Percentiles rank a stretch among this genome's conserved stretches.
Conservation (phyloP, 1,284 basidiomycete genomes). For the Salmacisia buchloeana region DNA sequence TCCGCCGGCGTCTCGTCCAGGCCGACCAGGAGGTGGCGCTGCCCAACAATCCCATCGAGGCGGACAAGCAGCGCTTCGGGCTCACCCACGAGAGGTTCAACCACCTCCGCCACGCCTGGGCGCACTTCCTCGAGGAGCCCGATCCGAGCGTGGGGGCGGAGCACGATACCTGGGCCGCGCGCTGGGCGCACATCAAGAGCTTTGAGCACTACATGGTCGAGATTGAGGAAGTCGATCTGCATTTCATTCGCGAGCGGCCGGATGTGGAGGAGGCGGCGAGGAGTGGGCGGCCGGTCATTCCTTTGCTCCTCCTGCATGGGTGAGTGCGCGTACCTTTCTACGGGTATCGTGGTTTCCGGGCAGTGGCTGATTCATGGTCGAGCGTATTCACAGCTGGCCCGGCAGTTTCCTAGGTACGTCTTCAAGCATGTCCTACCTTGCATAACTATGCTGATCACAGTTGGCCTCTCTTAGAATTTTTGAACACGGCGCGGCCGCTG, state of each 20-base stretch:
- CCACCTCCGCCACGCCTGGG: conserved; percentile 24
- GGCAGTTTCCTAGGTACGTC: conserved; percentile 1
- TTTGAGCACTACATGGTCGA: conserved; percentile 30
- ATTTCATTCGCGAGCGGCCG: conserved; percentile 44
- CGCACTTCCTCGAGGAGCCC: conserved; percentile 19
- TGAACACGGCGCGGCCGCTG: conserved; percentile 41
- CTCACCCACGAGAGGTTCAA: conserved; percentile 26
- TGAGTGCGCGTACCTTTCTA: conserved; percentile 28
- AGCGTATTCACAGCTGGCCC: background rate
- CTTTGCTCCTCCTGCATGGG: conserved; percentile 48
- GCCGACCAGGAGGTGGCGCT: background rate
- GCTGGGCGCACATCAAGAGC: conserved; percentile 18
- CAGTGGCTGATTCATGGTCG: background rate
- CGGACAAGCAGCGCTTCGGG: conserved; percentile 23
- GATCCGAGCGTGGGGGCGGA: conserved; percentile 23
- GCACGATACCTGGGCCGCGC: conserved; percentile 28
- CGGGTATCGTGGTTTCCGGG: background rate
- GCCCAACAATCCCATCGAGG: conserved; percentile 16
- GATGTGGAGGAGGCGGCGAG: conserved; percentile 8
- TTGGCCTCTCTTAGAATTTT: conserved; percentile 41
- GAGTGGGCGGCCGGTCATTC: conserved; percentile 30
- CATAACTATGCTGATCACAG: background rate
- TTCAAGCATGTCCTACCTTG: background rate
- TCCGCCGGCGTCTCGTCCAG: conserved; percentile 6
- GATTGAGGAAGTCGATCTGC: conserved; percentile 38